Percentiles rank a stretch among this genome's conserved stretches.
Evolutionary conservation across 2,329 filamentous ascomycete species (phyloP).

Genomic region (Penicillium concentricum): DNA sequence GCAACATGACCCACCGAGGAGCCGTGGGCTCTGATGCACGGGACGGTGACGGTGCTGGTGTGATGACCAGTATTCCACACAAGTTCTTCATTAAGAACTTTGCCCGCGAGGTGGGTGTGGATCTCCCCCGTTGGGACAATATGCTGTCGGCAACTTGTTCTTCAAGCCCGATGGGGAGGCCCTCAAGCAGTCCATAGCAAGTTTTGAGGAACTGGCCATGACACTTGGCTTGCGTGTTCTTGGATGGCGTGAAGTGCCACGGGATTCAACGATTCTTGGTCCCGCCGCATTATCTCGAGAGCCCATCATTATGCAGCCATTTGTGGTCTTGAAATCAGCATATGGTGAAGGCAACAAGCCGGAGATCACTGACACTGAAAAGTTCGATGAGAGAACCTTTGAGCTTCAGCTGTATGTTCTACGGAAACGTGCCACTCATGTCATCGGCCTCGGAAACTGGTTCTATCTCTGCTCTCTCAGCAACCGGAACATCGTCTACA

Average conservation of each 20-base stretch:
- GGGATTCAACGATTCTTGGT: constrained; percentile 88
- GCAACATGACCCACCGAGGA: constrained; percentile 99
- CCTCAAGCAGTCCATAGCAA: constrained; percentile 82
- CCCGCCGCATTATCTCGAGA: constrained; percentile 91
- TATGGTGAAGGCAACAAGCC: constrained; percentile 82
- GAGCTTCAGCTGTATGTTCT: constrained; percentile 93
- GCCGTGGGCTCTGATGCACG: constrained; percentile 96
- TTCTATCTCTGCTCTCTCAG: constrained; percentile 96
- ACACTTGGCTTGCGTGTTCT: constrained; percentile 83
- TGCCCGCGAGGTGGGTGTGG: constrained; percentile 82
- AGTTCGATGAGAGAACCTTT: constrained; percentile 81
- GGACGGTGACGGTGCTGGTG: constrained; percentile 96
- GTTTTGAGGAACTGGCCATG: constrained; percentile 91
- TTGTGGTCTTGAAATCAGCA: constrained; percentile 80
- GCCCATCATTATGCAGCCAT: constrained; percentile 92
- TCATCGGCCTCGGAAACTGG: constrained; percentile 95
- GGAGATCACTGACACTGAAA: constrained; percentile 71
- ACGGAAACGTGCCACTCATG: constrained; percentile 90
- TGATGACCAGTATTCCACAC: constrained; percentile 99
- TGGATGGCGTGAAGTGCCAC: constrained; percentile 93
- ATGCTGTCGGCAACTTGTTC: constrained; percentile 96
- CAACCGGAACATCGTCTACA: constrained; percentile 99
- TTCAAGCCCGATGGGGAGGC: constrained; percentile 95
- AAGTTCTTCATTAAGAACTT: constrained; percentile 99
- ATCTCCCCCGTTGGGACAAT: constrained; percentile 88